Conservation (phyloP, 179 eudicot genomes). For the Heliamphora pulchella region DNA sequence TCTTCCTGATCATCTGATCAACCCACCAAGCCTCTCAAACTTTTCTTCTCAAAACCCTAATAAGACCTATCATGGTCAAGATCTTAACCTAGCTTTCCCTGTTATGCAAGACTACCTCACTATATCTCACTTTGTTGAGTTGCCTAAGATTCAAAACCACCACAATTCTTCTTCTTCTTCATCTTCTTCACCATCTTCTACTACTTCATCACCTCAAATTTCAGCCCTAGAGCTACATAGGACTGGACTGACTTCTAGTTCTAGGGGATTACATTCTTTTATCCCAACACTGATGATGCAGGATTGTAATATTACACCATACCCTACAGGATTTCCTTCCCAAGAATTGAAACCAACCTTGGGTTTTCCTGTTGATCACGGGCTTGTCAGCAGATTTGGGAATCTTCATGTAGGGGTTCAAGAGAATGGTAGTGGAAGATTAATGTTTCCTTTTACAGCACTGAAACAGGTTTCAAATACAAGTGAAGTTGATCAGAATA, state of each 20-base stretch:
- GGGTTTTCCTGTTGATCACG: conserved; percentile 12
- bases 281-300: conserved; percentile 30
- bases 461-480: conserved; percentile 35
- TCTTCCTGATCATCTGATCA: conserved; percentile 36
- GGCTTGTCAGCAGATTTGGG: conserved; percentile 22
- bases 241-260: conserved; percentile 29
- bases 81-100: conserved; percentile 56
- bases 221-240: conserved; percentile 58
- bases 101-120: conserved; percentile 23
- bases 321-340: conserved; percentile 30
- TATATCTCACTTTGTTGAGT: conserved; percentile 36
- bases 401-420: conserved; percentile 18
- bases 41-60: conserved; percentile 46
- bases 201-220: conserved; percentile 14
- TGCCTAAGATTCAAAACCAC: conserved; percentile 34
- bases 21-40: conserved; percentile 37
- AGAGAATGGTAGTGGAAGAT: conserved; percentile 14
- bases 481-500: conserved; percentile 31
- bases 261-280: conserved; percentile 40
- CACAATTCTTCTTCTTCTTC: conserved; percentile 13
- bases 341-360: conserved; percentile 56
- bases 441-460: conserved; percentile 59
- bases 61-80: conserved; percentile 39
- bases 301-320: conserved; percentile 23
- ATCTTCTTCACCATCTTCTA: neutral